These are phyloP conservation scores for cucumber (Cucumis sativus) DNA, from an alignment of 306 rosid genomes.

Conservation along the genomic window Cucumber_9930_V3 NC_026660.2:855001-855500, in stretches of 20 bases:
- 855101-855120: background rate
- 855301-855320: background rate
- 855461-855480: conserved; percentile 72
- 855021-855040: background rate
- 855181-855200: conserved; percentile 81
- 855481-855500: conserved; percentile 65
- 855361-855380: conserved; percentile 33
- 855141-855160: conserved; percentile 14
- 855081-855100: conserved; percentile 1
- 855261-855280: conserved; percentile 70
- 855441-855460: conserved; percentile 70
- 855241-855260: conserved; percentile 52
- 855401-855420: conserved; percentile 65
- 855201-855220: conserved; percentile 68
- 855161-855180: conserved; percentile 26
- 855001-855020: background rate
- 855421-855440: conserved; percentile 61
- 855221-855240: conserved; percentile 54
- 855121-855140: background rate
- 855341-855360: background rate
- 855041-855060: background rate
- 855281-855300: conserved; percentile 15
- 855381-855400: conserved; percentile 40
- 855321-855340: background rate
- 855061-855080: background rate